Conservation (phyloP, 108 stramenopile species). For the Schizochytrium sp. region DNA sequence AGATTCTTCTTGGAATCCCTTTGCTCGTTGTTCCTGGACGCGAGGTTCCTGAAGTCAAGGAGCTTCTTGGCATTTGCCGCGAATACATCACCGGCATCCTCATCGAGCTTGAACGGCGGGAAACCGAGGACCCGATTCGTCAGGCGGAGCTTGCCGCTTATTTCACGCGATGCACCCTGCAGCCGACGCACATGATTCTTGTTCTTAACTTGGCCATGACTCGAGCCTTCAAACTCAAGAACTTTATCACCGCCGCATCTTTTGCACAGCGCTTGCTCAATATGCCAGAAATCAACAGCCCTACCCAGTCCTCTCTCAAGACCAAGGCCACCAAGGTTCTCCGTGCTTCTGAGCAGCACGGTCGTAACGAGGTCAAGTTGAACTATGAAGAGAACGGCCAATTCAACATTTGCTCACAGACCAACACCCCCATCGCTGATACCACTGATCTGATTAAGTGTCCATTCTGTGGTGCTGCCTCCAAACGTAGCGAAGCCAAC, state of each 20-base stretch:
- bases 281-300: conserved; percentile 91
- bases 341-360: conserved; percentile 96
- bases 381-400: conserved; percentile 94
- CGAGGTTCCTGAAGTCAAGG: conserved; percentile 92
- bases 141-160: conserved; percentile 96
- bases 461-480: conserved; percentile 88
- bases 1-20: conserved; percentile 87
- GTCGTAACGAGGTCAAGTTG: conserved; percentile 91
- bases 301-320: conserved; percentile 91
- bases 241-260: conserved; percentile 94
- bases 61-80: conserved; percentile 89
- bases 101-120: conserved; percentile 80
- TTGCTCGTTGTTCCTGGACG: conserved; percentile 85
- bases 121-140: conserved; percentile 85
- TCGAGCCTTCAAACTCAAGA: conserved; percentile 96
- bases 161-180: conserved; percentile 99
- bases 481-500: conserved; percentile 80
- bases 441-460: conserved; percentile 82
- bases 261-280: conserved; percentile 96
- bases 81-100: conserved; percentile 98
- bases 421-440: conserved; percentile 89
- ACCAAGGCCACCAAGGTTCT: conserved; percentile 94
- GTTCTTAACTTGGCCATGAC: conserved; percentile 98
- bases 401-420: conserved; percentile 89
- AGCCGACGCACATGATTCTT: conserved; percentile 93